Evolutionary conservation across 2,329 filamentous ascomycete species (phyloP), one percentile per base, ranked within the genome.

Genomic region (Exserohilum rostratum): DNA sequence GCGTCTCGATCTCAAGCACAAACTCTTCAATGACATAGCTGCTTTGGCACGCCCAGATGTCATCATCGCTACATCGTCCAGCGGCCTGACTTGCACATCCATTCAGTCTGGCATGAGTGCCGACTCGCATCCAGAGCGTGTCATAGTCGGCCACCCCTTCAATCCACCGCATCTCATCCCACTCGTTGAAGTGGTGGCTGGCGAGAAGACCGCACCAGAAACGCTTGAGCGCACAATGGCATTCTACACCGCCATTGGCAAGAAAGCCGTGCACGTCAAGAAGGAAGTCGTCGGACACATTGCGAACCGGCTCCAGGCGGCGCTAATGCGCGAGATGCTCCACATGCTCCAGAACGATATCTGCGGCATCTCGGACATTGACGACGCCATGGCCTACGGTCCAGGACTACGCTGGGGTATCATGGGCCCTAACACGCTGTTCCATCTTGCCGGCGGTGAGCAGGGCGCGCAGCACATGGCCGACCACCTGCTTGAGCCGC

Each of bases 151-250:
- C 3, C 79, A 81, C 58, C 79, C 79, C 0, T 81, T 80, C 68
- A 81, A 82, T 57, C 79, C 79, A 7, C 79, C 79, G 5, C 79
- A 81, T 56, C 66, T 82, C 15, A 78, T 81, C 17, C 79, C 78
- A 1, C 68, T 81, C 12, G 77, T 81, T 17, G 79, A 82, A 61
- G 75, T 81, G 0, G 78, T 80, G 1, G 75, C 74, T 51, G 64
- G 5, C 13, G 31, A 35, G 27, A 33, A 30, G 15, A 47, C 45
- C 11, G 27, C 15, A 2, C 12, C 52, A 1, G 49, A 48, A 0
- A 58, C 64, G 5, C 61, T 75, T 15, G 39, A 58, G 3, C 52
- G 53, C 7, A 69, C 76, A 1, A 70, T 77, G 58, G 60, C 40
- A 0, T 80, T 80, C 54, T 81, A 80, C 64, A 61, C 60, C 7